Conservation (phyloP, 2,329 filamentous ascomycete species). For the Aphanocladium album region DNA sequence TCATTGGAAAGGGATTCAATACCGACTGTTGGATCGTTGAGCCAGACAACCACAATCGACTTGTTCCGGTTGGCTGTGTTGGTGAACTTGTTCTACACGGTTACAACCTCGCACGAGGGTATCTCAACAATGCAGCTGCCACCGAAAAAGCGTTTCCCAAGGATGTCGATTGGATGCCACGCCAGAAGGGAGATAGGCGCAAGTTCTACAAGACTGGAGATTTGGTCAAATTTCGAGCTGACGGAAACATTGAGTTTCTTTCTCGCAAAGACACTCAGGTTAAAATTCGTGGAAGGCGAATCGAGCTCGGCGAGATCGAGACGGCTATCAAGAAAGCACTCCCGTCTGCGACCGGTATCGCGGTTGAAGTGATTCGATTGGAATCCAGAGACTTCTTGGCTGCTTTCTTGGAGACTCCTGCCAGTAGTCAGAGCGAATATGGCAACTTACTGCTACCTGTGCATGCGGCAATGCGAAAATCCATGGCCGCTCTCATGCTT, state of each 20-base stretch:
- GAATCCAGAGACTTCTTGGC: background rate
- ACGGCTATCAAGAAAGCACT: background rate
- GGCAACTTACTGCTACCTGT: background rate
- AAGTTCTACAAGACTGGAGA: constrained; percentile 21
- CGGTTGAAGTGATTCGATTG: background rate
- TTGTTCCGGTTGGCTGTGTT: constrained; percentile 13
- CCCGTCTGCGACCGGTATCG: background rate
- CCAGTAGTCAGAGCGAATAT: background rate
- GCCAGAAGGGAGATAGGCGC: background rate
- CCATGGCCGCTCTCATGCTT: background rate
- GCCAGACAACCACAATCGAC: background rate
- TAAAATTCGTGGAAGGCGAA: constrained; percentile 49
- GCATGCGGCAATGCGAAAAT: background rate
- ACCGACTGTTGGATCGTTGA: constrained; percentile 4
- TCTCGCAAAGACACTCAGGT: constrained; percentile 51
- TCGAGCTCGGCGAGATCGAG: constrained; percentile 36
- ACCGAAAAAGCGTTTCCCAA: constrained; percentile 21
- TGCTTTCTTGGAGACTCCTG: background rate
- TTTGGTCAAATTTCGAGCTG: constrained; percentile 22
- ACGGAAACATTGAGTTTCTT: constrained; percentile 35
- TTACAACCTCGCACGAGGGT: constrained; percentile 15
- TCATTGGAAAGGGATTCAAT: constrained; percentile 2
- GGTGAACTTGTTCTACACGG: constrained; percentile 19
- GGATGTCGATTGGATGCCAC: background rate
- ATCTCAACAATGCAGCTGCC: constrained; percentile 6